Conservation (phyloP, 768 basidiomycete genomes). For the Pluteus cervinus region DNA sequence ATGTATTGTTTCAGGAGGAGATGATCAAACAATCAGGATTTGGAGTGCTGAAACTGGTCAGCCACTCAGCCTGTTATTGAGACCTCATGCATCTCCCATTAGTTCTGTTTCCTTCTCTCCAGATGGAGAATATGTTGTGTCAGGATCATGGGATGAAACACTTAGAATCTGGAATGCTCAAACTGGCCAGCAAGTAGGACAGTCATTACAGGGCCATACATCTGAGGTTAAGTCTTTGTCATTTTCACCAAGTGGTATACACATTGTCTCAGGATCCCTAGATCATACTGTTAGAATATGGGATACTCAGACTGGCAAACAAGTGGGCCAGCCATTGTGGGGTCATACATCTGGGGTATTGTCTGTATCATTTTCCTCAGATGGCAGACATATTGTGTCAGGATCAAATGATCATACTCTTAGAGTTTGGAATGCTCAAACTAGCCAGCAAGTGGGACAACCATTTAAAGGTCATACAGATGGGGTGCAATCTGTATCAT, state of each 20-base stretch:
- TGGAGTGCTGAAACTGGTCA: conserved; percentile 6
- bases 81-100: conserved; percentile 1
- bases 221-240: too few species aligned
- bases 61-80: conserved; percentile 1
- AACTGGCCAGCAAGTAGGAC: background rate
- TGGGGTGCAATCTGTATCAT: too few species aligned
- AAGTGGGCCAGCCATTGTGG: background rate
- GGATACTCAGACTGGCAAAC: conserved; percentile 11
- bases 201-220: too few species aligned
- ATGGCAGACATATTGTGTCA: conserved; percentile 9
- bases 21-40: background rate
- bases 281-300: conserved; percentile 2
- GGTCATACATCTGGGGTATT: conserved; percentile 5
- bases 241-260: conserved; percentile 1
- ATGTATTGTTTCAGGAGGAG: conserved; percentile 24
- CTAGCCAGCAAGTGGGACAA: too few species aligned
- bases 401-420: conserved; percentile 11
- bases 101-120: conserved; percentile 19
- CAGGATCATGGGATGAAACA: conserved; percentile 1
- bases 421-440: conserved; percentile 8
- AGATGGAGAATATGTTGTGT: conserved; percentile 13
- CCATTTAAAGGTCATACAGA: too few species aligned
- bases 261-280: too few species aligned
- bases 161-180: background rate
- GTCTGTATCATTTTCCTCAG: conserved; percentile 11